Evolutionary conservation across 768 basidiomycete species (phyloP), one percentile per base, ranked within the genome.

Genomic region (Pleurotus ostreatus): DNA sequence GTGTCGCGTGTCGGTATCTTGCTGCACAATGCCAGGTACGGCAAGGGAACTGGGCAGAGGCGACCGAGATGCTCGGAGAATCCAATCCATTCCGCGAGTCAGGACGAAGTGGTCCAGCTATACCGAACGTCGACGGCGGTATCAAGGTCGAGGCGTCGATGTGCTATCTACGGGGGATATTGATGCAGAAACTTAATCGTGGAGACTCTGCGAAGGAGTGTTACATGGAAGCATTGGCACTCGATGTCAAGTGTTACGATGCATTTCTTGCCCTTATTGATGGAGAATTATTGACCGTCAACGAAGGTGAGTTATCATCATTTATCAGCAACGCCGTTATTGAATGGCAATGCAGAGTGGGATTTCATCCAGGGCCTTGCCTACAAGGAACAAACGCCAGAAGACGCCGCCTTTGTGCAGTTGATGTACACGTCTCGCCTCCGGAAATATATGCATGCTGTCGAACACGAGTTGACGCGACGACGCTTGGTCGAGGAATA

Each of bases 111-210:
- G 89, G 88, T 0, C 80, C 85, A 2, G 77, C 82, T n/a, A 77
- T 90, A 44, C 85, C 86, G 5, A 94, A 89, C 64, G 75, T 86
- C 11, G 94, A 98, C 63, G 94, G 93, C 25, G 97, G 97, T 3
- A 92, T 98, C 69, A 99, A 99, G 75, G 89, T 98, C 39, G 94
- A 98, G 74, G 93, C 97, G 3, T 97, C 96, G 2, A 95, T 98
- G 85, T 98, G 96, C 65, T 88, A 96, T 66, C 77, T 99, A 15
- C 84, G 97, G 55, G 97, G 95, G 11, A 73, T 97, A 20, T 78
- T 99, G 16, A 96, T 98, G 85, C 86, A 95, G 53, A 95, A 97
- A 66, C 78, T 98, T 13, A 94, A 93, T 63, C 88, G 94, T 9
- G 86, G 87, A 18, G 89, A 94, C 51, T 83, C 89, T 63, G 97